Evolutionary conservation across 1,284 basidiomycete species (phyloP).

Genomic region (Bjerkandera adusta): DNA sequence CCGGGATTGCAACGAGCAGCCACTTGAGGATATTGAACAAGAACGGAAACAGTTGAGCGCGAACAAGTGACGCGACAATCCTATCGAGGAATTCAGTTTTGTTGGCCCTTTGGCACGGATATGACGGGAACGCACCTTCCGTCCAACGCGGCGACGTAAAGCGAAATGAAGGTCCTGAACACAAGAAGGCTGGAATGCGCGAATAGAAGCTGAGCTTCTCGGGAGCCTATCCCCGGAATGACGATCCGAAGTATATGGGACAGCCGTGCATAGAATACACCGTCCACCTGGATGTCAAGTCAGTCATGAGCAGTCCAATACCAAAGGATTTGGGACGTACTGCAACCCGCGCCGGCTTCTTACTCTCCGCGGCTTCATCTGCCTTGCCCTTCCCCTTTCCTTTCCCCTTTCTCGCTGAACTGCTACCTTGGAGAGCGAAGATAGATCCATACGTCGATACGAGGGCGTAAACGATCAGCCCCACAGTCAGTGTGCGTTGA

Average conservation of each 20-base stretch:
- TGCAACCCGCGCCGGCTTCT: conserved; percentile 58
- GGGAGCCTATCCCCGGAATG: conserved; percentile 82
- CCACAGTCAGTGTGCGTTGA: conserved; percentile 64
- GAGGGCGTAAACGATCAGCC: conserved; percentile 65
- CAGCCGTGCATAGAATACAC: conserved; percentile 84
- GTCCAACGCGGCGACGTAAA: conserved; percentile 96
- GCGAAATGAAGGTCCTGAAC: conserved; percentile 85
- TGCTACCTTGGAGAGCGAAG: conserved; percentile 35
- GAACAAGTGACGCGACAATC: conserved; percentile 95
- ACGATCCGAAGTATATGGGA: conserved; percentile 82
- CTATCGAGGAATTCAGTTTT: conserved; percentile 36
- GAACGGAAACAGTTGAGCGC: conserved; percentile 80
- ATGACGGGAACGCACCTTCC: conserved; percentile 64
- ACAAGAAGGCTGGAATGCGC: conserved; percentile 90
- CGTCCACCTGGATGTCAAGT: conserved; percentile 65
- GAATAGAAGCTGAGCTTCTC: conserved; percentile 84
- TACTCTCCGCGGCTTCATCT: conserved; percentile 30
- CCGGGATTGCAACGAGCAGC: conserved; percentile 92
- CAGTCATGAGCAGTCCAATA: not conserved
- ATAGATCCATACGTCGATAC: conserved; percentile 55
- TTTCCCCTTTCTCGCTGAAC: conserved; percentile 22
- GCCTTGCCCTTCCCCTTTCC: conserved; percentile 40
- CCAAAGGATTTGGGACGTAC: conserved; percentile 39
- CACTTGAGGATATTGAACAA: conserved; percentile 85
- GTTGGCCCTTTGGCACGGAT: not conserved